A percentile compares a stretch with the other conserved stretches of the same genome.
phyloP scores from a whole-genome alignment of 1,284 basidiomycete genomes.

The Ustilago xerochloae region DNA sequence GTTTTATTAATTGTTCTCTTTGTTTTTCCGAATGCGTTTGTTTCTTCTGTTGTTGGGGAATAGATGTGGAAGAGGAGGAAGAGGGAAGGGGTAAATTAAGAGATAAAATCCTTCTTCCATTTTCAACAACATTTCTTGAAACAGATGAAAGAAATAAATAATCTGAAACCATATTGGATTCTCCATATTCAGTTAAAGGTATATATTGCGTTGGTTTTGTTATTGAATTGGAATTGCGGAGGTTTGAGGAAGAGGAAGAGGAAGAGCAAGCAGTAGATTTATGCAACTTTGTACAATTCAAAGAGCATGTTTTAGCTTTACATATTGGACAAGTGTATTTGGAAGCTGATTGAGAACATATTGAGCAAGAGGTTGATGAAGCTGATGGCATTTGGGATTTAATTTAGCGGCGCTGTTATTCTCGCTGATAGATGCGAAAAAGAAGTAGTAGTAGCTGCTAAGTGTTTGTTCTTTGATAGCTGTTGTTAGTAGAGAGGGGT shows the following conservation, averaged over 20 bases:
- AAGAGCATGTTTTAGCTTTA: constrained; percentile 24
- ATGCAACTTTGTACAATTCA: constrained; percentile 30
- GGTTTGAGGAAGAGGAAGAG: neutral
- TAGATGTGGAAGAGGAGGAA: neutral
- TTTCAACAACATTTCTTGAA: constrained; percentile 14
- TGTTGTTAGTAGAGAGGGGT: no score
- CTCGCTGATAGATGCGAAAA: no score
- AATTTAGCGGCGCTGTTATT: no score
- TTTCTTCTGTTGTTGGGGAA: neutral
- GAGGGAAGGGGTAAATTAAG: constrained; percentile 25
- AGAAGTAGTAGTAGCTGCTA: no score
- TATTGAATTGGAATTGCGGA: neutral
- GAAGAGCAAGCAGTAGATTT: constrained; percentile 9
- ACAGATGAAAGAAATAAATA: constrained; percentile 37
- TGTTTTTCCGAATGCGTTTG: constrained; percentile 31
- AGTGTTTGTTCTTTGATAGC: no score
- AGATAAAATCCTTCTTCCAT: constrained; percentile 17
- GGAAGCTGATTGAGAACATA: constrained; percentile 9
- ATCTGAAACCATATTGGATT: constrained; percentile 29
- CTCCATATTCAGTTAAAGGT: constrained; percentile 20
- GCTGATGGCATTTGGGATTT: constrained; percentile 20
- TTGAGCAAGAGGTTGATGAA: constrained; percentile 6
- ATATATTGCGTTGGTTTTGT: constrained; percentile 5
- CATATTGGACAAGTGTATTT: constrained; percentile 47
- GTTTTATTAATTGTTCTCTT: constrained; percentile 34